Evolutionary conservation across 306 rosid genomes (phyloP), one percentile per base, ranked within the genome.

Genomic region (Prinsepia uniflora): DNA sequence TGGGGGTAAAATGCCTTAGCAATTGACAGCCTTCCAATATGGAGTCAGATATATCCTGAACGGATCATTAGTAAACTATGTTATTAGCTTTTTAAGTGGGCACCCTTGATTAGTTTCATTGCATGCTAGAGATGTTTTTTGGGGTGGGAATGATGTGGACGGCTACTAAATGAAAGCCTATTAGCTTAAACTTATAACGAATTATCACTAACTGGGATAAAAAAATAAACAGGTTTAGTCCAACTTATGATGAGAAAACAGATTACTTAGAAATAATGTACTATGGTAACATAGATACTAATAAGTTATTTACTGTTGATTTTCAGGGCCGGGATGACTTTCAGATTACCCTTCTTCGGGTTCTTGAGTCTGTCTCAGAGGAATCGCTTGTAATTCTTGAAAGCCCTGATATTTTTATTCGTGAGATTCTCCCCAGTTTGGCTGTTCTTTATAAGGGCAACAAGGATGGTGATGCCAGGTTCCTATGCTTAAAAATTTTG

Each of bases 311-410:
- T 82, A 60, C 44, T 24, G 39, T 77, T 83, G 73, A 68, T 52
- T 83, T 84, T 53, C 91, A 94, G 97, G 99, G 99, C 76, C 86
- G 99, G 87, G 99, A 91, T 75, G 99, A 94, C 69, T 87, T 94
- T 84, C 99, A 91, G 82, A 91, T 87, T 81, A 88, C 98, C 67
- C 94, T 89, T 71, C 99, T 94, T 77, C 90, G 92, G 58, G 76
- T 89, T 76, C 76, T 91, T 57, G 96, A 94, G 81, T 94, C 91
- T 73, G 83, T 94, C n/a, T 73, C 87, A 8, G 99, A 94, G 82
- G 99, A 94, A 67, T 72, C 92, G 36, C 45, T 59, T 40, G 78
- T 82, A 67, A 80, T 91, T 75, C 88, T 89, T 65, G 89, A 82
- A 85, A 83, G 76, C 69, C 87, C 95, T 59, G 83, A 91, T 45